A percentile compares a stretch with the other conserved stretches of the same genome.
Evolutionary conservation across 306 rosid genomes (phyloP).

Genomic region (Adenanthera pavonina): DNA sequence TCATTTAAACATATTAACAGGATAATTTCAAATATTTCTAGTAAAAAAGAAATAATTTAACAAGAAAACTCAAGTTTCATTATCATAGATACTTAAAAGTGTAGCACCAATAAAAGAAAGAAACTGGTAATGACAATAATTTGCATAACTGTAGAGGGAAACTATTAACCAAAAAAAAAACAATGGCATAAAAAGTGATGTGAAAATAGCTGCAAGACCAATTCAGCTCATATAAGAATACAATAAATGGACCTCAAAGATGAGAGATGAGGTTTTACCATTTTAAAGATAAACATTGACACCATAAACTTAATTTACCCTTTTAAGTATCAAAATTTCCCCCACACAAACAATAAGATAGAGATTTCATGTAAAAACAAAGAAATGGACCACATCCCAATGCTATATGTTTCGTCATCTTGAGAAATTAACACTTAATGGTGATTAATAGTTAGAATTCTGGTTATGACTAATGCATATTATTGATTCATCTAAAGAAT

Average conservation of each 20-base stretch:
- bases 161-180: neutral
- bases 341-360: neutral
- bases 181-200: neutral
- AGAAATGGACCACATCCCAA: neutral
- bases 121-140: neutral
- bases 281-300: neutral
- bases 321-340: neutral
- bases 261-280: neutral
- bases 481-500: neutral
- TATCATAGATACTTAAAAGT: slow-evolving; percentile 14
- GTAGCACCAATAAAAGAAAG: slow-evolving; percentile 16
- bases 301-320: neutral
- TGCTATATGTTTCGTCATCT: neutral
- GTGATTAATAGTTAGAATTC: slow-evolving; percentile 22
- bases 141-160: neutral
- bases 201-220: neutral
- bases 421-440: neutral
- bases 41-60: slow-evolving; percentile 12
- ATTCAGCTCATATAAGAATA: neutral
- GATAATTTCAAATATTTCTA: neutral
- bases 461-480: neutral
- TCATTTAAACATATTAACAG: slow-evolving; percentile 17
- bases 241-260: slow-evolving; percentile 5
- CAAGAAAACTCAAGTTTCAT: slow-evolving; percentile 26
- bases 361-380: slow-evolving; percentile 34